These are phyloP conservation scores for Paramecium sonneborni DNA, from an alignment of 73 alveolate genomes.

Conservation along the genomic window DNA sequence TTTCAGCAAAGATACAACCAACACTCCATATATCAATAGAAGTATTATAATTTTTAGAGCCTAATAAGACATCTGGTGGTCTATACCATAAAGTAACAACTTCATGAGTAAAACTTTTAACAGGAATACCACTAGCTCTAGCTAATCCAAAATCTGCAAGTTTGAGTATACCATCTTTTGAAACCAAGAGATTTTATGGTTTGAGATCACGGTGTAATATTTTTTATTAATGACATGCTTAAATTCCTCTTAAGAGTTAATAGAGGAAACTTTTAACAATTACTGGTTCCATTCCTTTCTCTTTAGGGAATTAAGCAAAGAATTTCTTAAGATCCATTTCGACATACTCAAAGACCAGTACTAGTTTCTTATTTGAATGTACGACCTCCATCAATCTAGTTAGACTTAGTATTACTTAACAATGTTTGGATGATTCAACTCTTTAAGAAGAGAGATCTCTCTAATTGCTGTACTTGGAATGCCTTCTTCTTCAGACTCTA, in stretches of 20 bases:
- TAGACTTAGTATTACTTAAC: slow-evolving; percentile 76
- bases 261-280: slow-evolving; percentile 73
- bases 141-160: slow-evolving; percentile 96
- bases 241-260: slow-evolving; percentile 80
- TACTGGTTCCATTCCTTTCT: slow-evolving; percentile 73
- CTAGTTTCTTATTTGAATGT: slow-evolving; percentile 79
- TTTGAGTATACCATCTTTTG: slow-evolving; percentile 82
- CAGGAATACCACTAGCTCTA: slow-evolving; percentile 84
- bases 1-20: slow-evolving; percentile 94
- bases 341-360: slow-evolving; percentile 82
- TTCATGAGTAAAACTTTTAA: slow-evolving; percentile 89
- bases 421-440: slow-evolving; percentile 93
- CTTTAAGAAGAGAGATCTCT: slow-evolving; percentile 92
- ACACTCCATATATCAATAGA: slow-evolving; percentile 96
- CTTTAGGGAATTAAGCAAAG: slow-evolving; percentile 68
- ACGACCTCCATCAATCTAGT: slow-evolving; percentile 74
- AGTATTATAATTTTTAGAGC: slow-evolving; percentile 83
- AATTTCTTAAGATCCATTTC: slow-evolving; percentile 85
- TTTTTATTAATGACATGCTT: slow-evolving; percentile 76
- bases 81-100: slow-evolving; percentile 93
- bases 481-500: slow-evolving; percentile 96
- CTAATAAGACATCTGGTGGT: slow-evolving; percentile 93
- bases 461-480: slow-evolving; percentile 96
- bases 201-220: slow-evolving; percentile 83
- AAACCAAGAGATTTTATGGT: slow-evolving; percentile 80